phyloP scores from a whole-genome alignment of 208 protist genomes.

The Leishmania arabica region DNA sequence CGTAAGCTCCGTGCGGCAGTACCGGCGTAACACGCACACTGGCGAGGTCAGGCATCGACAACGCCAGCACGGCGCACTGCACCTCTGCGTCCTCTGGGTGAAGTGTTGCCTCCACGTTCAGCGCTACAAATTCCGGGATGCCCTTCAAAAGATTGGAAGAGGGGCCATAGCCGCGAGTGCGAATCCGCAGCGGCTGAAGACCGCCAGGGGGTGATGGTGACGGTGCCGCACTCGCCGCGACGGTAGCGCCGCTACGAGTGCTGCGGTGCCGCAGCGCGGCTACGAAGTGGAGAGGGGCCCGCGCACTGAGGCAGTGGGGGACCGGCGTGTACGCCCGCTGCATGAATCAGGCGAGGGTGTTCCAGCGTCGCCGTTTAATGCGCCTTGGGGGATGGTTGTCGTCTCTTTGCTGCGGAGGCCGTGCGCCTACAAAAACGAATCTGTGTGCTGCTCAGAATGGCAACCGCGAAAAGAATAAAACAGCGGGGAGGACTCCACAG shows the following conservation, averaged over 20 bases:
- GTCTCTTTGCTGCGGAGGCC: not conserved
- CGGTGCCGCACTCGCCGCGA: not conserved
- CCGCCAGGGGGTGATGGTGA: not conserved
- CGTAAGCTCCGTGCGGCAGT: constrained; percentile 19
- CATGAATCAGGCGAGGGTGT: constrained; percentile 5
- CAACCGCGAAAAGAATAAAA: not conserved
- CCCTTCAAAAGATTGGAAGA: constrained; percentile 69
- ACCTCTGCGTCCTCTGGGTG: constrained; percentile 72
- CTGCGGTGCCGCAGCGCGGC: constrained; percentile 8
- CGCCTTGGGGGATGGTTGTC: not conserved
- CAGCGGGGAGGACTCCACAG: not conserved
- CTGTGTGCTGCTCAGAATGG: not conserved
- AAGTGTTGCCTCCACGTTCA: constrained; percentile 69
- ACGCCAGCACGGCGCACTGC: constrained; percentile 63
- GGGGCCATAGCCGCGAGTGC: constrained; percentile 73
- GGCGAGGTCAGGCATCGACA: constrained; percentile 51
- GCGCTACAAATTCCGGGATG: constrained; percentile 35
- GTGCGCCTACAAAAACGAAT: not conserved
- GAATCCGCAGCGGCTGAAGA: constrained; percentile 37
- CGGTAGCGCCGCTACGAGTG: constrained; percentile 5
- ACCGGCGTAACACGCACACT: constrained; percentile 51
- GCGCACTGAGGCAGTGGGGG: constrained; percentile 8
- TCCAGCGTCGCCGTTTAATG: not conserved
- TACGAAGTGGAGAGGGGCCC: not conserved
- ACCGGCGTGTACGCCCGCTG: constrained; percentile 26